Percentiles rank a stretch among this genome's conserved stretches.
Conservation (phyloP, 2,329 filamentous ascomycete species). For the Ilyonectria mors-panacis region DNA sequence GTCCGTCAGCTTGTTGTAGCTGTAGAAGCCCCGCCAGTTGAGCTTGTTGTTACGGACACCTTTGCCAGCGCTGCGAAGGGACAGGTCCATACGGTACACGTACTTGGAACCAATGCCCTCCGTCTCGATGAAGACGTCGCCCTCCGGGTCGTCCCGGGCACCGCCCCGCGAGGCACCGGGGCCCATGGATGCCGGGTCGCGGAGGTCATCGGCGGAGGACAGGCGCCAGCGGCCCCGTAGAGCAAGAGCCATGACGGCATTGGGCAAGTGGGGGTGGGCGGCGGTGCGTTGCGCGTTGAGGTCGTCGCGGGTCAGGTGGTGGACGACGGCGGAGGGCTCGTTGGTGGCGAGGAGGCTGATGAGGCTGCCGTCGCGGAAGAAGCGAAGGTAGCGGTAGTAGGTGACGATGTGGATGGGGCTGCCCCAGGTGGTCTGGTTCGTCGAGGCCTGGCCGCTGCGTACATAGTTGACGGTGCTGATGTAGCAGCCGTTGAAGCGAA, state of each 20-base stretch:
- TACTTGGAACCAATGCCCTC: conserved; percentile 86
- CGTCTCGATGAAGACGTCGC: conserved; percentile 86
- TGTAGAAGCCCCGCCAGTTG: conserved; percentile 90
- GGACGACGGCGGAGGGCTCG: conserved; percentile 90
- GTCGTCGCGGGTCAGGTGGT: conserved; percentile 82
- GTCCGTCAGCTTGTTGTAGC: conserved; percentile 89
- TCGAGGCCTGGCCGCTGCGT: conserved; percentile 81
- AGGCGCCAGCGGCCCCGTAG: conserved; percentile 71
- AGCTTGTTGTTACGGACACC: conserved; percentile 87
- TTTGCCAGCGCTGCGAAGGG: conserved; percentile 75
- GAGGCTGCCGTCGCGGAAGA: conserved; percentile 90
- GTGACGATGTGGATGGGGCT: conserved; percentile 95
- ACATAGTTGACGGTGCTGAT: conserved; percentile 98
- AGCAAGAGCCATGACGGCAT: conserved; percentile 77
- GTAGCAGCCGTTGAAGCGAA: conserved; percentile 96
- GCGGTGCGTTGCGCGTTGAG: conserved; percentile 64
- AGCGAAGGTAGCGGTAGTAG: conserved; percentile 96
- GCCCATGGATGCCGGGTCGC: conserved; percentile 41
- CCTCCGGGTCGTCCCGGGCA: conserved; percentile 61
- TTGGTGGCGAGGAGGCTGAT: conserved; percentile 85
- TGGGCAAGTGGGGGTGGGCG: conserved; percentile 52
- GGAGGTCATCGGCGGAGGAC: conserved; percentile 53
- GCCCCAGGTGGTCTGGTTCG: conserved; percentile 81
- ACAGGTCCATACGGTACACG: conserved; percentile 85
- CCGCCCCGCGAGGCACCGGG: conserved; percentile 20